Conservation (phyloP, 371 early-diverging fungal genomes). For the Smittium culicis region DNA sequence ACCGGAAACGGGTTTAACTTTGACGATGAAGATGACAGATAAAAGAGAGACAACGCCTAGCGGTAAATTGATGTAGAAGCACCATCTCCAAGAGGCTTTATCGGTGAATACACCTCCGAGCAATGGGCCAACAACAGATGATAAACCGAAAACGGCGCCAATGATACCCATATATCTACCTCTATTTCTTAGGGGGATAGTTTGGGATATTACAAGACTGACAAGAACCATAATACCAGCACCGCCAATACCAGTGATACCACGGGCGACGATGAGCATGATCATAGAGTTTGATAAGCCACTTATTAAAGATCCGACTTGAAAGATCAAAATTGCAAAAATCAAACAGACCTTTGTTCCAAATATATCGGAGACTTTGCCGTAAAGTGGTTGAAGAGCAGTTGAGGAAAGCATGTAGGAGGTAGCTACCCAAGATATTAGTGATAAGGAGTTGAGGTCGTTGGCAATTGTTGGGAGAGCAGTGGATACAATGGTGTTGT, state of each 20-base stretch:
- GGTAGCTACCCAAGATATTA: conserved; percentile 32
- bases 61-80: conserved; percentile 68
- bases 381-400: conserved; percentile 37
- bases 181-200: conserved; percentile 32
- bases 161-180: conserved; percentile 40
- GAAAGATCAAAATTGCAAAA: conserved; percentile 36
- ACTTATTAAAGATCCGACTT: conserved; percentile 39
- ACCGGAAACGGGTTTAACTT: conserved; percentile 33
- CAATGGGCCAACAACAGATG: conserved; percentile 56
- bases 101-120: conserved; percentile 59
- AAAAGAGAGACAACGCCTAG: conserved; percentile 40
- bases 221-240: conserved; percentile 48
- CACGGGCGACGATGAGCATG: conserved; percentile 49
- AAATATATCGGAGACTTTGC: conserved; percentile 38
- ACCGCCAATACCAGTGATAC: conserved; percentile 57
- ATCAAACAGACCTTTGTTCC: conserved; percentile 35
- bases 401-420: conserved; percentile 42
- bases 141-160: conserved; percentile 40
- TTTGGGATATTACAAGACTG: conserved; percentile 29
- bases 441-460: conserved; percentile 43
- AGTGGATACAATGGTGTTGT: conserved; percentile 59
- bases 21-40: conserved; percentile 38
- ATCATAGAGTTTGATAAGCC: conserved; percentile 38
- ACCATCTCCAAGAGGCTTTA: conserved; percentile 41
- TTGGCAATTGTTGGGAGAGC: conserved; percentile 54